Percentiles rank a stretch among this genome's conserved stretches.
phyloP scores from a whole-genome alignment of 495 filamentous ascomycete genomes.

The Viridothelium virens region DNA sequence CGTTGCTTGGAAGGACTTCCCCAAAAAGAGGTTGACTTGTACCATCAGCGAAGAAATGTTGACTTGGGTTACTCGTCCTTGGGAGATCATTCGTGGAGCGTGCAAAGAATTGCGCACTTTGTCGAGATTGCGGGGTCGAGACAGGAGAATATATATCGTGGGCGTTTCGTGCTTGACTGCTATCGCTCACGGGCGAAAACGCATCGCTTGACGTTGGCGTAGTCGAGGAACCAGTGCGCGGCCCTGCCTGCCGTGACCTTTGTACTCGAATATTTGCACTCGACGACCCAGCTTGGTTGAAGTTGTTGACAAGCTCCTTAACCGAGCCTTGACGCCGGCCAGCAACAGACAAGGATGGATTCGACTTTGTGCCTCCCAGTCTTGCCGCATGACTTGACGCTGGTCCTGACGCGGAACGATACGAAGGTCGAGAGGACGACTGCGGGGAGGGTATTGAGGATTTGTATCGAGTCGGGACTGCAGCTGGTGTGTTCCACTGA shows the following conservation, averaged over 20 bases:
- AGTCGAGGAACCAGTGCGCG: slow-evolving; percentile 14
- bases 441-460: slow-evolving; percentile 9
- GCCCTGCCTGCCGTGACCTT: slow-evolving; percentile 16
- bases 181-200: slow-evolving; percentile 20
- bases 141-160: slow-evolving; percentile 1
- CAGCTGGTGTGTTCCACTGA: slow-evolving; percentile 1
- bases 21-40: slow-evolving; percentile 44
- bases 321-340: slow-evolving; percentile 38
- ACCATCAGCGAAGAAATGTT: slow-evolving; percentile 11
- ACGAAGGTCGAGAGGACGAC: not conserved
- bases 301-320: slow-evolving; percentile 54
- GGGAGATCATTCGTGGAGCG: slow-evolving; percentile 4
- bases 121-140: not conserved
- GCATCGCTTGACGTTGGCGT: slow-evolving; percentile 20
- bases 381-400: slow-evolving; percentile 7
- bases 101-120: slow-evolving; percentile 5
- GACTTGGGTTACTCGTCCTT: slow-evolving; percentile 7
- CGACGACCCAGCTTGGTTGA: slow-evolving; percentile 42
- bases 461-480: not conserved
- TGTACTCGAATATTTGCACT: not conserved
- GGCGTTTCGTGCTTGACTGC: slow-evolving; percentile 17
- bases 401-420: slow-evolving; percentile 6
- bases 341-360: not conserved
- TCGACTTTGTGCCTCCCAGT: not conserved
- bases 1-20: slow-evolving; percentile 41